Base-by-base conservation (phyloP, 2,329 filamentous ascomycete species). In the Trichoderma breve region DNA sequence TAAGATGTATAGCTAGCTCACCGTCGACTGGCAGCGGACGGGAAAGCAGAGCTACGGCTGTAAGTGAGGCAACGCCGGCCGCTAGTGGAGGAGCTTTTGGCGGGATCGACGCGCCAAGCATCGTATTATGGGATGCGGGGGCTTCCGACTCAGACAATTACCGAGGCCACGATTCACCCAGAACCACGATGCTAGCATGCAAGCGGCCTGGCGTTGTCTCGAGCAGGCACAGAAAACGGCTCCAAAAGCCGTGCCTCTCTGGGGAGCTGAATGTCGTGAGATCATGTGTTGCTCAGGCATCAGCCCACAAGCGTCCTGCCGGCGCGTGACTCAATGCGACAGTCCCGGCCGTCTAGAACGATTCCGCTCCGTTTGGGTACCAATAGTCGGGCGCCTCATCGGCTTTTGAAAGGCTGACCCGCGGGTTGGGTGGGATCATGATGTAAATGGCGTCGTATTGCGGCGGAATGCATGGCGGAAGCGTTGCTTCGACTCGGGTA, bases 41-140 rank as follows among this genome's bases (percentile, higher is more conserved):
- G 36, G 7, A 43, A 60, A 4, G n/a, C 30, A 30, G 15, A 28
- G 62, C 34, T 60, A 21, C 36, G 55, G 66, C 51, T 51, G 14
- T 61, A 47, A 51, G 36, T 62, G 28, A 70, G 30, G 57, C 21
- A 70, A 34, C 26, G 39, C 11, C 15, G 21, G 28, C 28, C 28
- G 36, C 62, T 39, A 21, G 55, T 39, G 30, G 24, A 51, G 24
- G 47, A 58, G 26, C 28, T 66, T 66, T 51, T 6, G 69, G 39
- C 36, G 55, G 43, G 43, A 71, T 60, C 53, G 57, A 71, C 55
- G 55, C 55, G 70, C 70, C 70, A 71, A 71, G 70, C 70, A 71
- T 71, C 70, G 70, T 71, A 71, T 71, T 71, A 4, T 62, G 26
- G 28, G 39, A 67, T 71, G 70, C 70, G 63, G 70, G 70, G 70